These are phyloP conservation scores for Magnusiomyces paraingens DNA, from an alignment of 1,139 yeast genomes.

Conservation along the genomic window DNA sequence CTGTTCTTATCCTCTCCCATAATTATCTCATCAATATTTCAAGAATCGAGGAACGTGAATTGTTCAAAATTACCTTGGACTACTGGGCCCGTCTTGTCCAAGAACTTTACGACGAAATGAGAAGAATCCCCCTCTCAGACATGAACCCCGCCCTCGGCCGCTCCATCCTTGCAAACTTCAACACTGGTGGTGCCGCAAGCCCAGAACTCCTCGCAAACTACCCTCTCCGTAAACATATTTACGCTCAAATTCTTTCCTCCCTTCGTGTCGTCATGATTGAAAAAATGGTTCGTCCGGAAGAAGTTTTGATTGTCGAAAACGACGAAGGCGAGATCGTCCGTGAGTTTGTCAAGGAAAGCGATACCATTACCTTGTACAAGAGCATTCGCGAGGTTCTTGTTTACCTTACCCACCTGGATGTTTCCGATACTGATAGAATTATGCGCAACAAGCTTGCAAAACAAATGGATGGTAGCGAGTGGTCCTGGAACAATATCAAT, in stretches of 20 bases:
- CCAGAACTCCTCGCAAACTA: slow-evolving; percentile 69
- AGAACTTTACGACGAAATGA: slow-evolving; percentile 78
- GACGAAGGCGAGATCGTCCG: slow-evolving; percentile 99
- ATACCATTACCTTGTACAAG: slow-evolving; percentile 90
- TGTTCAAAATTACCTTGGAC: slow-evolving; percentile 90
- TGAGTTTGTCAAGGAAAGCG: slow-evolving; percentile 94
- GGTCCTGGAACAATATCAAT: slow-evolving; percentile 99
- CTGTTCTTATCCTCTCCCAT: slow-evolving; percentile 64
- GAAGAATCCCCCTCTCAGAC: slow-evolving; percentile 65
- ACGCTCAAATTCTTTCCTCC: slow-evolving; percentile 66
- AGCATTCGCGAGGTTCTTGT: slow-evolving; percentile 94
- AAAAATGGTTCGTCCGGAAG: slow-evolving; percentile 98
- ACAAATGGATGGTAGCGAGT: slow-evolving; percentile 93
- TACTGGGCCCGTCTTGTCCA: slow-evolving; percentile 86
- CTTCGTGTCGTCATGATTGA: slow-evolving; percentile 88
- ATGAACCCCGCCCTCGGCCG: slow-evolving; percentile 51
- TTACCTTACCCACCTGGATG: slow-evolving; percentile 91
- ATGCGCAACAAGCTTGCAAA: slow-evolving; percentile 87
- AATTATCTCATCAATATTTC: slow-evolving; percentile 79
- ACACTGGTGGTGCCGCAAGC: slow-evolving; percentile 75
- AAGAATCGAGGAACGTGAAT: slow-evolving; percentile 88
- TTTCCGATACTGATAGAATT: slow-evolving; percentile 85
- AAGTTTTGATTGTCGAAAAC: slow-evolving; percentile 90
- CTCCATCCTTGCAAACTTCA: slow-evolving; percentile 35
- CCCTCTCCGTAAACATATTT: slow-evolving; percentile 82